Base-by-base conservation (phyloP, 2,329 filamentous ascomycete genomes). In the Neofusicoccum parvum region DNA sequence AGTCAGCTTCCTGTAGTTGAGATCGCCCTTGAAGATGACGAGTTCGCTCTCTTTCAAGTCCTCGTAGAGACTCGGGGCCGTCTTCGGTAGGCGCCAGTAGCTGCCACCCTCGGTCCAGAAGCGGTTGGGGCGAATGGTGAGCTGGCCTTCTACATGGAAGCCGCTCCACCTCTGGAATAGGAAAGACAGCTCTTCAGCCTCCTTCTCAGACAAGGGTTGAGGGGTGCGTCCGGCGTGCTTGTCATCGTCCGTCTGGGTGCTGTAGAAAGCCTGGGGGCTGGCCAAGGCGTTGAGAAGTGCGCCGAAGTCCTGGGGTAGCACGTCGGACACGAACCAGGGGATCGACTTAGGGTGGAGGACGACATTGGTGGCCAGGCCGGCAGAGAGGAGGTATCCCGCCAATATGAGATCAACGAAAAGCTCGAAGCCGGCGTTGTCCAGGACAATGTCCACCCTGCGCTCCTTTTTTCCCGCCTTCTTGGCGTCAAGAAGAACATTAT, bases 321-420 rank as follows among this genome's bases (percentile, higher is more conserved):
- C 95, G 73, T 99, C 95, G 0, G 93, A 97, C 54, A 99, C 95
- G 75, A 98, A 99, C 95, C 95, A 99, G 0, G 95, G 95, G 66
- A 99, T 94, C 23, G 88, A 90, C 81, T 99, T 99, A 60, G 95
- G 94, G 73, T 97, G 94, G 10, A 99, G 85, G 20, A 98, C 88
- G 14, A 99, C 85, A 27, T 88, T 88, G 0, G 94, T 97, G 0
- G 95, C 95, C 5, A 99, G 87, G 0, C 90, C 92, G 0, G 92
- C 85, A 0, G 92, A 89, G 6, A 99, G 84, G 14, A 99, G 84
- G 75, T 96, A 99, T 0, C 94, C 94, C 0, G 92, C 94, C 1
- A 99, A 85, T 65, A 98, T 89, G 10, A 99, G 85, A 74, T 99
- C 95, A 69, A 98, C 95, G 74, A 93, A 99, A 12, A 99, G 86